A percentile compares a stretch with the other conserved stretches of the same genome.
Evolutionary conservation across 2,329 filamentous ascomycete species (phyloP).

Genomic region (Massarina eburnea): DNA sequence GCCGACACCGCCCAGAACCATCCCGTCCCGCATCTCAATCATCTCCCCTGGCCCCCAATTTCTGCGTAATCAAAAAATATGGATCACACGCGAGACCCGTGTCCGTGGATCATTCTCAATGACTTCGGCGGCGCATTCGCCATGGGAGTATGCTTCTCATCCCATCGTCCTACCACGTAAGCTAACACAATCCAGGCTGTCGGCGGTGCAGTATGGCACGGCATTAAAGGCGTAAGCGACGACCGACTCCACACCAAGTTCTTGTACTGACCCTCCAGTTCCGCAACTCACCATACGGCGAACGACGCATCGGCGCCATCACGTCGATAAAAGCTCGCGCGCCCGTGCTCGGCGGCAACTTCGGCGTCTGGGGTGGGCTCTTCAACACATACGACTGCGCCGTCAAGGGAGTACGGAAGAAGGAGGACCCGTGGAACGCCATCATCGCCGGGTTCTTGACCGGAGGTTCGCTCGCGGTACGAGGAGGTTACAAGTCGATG

Average conservation of each 20-base stretch:
- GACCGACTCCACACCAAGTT: not conserved
- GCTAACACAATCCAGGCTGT: conserved; percentile 39
- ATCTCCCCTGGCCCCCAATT: not conserved
- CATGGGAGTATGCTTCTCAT: conserved; percentile 75
- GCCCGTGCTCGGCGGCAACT: conserved; percentile 95
- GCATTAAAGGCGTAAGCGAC: conserved; percentile 81
- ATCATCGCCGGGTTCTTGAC: conserved; percentile 98
- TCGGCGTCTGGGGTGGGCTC: conserved; percentile 94
- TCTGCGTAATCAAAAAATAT: conserved; percentile 49
- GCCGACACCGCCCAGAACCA: conserved; percentile 13
- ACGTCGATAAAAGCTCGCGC: conserved; percentile 97
- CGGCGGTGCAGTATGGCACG: conserved; percentile 76
- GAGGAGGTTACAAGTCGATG: conserved; percentile 88
- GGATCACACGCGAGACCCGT: conserved; percentile 97
- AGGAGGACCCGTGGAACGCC: conserved; percentile 97
- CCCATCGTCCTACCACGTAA: conserved; percentile 2
- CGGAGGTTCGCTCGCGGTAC: conserved; percentile 78
- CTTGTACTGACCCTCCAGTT: conserved; percentile 26
- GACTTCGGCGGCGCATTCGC: conserved; percentile 97
- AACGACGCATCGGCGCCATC: conserved; percentile 89
- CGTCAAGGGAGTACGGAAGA: conserved; percentile 86
- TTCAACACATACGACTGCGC: conserved; percentile 97
- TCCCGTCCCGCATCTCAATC: conserved; percentile 46
- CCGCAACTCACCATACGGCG: conserved; percentile 66
- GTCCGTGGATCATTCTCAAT: conserved; percentile 93